Evolutionary conservation across 2,329 filamentous ascomycete species (phyloP).

Genomic region (Aspergillus calidoustus): DNA sequence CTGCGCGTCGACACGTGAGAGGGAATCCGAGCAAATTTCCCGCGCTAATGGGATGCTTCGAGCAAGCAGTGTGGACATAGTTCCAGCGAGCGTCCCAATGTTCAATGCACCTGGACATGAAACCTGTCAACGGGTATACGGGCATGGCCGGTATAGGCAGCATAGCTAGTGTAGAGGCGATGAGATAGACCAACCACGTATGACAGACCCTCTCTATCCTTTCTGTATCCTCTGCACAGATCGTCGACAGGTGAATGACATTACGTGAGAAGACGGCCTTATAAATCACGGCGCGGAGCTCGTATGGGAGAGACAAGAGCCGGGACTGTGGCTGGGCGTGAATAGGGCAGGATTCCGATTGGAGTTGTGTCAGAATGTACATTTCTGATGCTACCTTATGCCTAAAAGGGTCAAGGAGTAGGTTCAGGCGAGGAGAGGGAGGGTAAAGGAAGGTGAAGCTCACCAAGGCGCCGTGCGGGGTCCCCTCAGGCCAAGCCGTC

Average conservation of each 20-base stretch:
- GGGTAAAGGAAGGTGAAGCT: not conserved
- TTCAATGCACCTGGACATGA: not conserved
- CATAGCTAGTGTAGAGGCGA: not conserved
- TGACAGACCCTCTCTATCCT: not conserved
- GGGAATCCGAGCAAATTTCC: not conserved
- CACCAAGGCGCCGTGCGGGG: not conserved
- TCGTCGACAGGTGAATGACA: not conserved
- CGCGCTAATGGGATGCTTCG: not conserved
- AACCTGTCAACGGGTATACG: not conserved
- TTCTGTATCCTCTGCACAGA: not conserved
- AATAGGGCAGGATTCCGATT: not conserved
- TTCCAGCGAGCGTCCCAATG: not conserved
- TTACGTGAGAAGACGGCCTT: not conserved
- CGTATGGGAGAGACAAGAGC: not conserved
- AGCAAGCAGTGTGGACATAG: not conserved
- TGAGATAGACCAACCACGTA: not conserved
- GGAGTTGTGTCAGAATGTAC: not conserved
- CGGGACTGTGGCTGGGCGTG: not conserved
- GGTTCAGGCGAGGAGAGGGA: too few species aligned
- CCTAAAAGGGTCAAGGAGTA: not conserved
- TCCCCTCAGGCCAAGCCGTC: too few species aligned
- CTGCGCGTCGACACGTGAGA: not conserved
- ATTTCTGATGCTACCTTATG: not conserved
- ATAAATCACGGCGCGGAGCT: not conserved
- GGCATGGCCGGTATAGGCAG: not conserved